Conservation (phyloP, 345 rosid species). For the Brassica incana region DNA sequence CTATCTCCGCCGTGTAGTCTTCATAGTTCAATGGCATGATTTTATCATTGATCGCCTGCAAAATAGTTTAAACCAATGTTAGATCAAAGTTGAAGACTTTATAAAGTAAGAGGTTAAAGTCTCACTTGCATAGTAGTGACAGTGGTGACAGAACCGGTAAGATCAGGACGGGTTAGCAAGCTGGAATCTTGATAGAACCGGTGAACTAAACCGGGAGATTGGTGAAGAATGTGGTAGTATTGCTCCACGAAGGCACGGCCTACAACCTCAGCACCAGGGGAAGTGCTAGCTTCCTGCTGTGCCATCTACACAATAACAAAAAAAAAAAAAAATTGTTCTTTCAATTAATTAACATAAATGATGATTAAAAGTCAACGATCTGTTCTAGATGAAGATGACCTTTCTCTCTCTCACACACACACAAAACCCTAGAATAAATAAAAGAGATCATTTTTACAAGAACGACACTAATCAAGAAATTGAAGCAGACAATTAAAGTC, state of each 20-base stretch:
- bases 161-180: conserved; percentile 64
- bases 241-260: conserved; percentile 78
- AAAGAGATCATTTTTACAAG: background rate
- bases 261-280: conserved; percentile 58
- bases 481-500: background rate
- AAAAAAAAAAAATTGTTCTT: background rate
- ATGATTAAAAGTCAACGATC: conserved; percentile 35
- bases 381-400: conserved; percentile 20
- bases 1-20: conserved; percentile 77
- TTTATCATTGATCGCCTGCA: conserved; percentile 45
- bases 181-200: conserved; percentile 78
- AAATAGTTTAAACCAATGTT: background rate
- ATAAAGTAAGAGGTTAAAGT: background rate
- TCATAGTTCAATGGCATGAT: conserved; percentile 55
- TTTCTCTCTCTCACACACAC: background rate
- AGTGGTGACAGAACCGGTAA: conserved; percentile 49
- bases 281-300: conserved; percentile 40
- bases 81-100: background rate
- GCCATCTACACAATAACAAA: conserved; percentile 35
- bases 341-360: background rate
- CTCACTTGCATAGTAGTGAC: conserved; percentile 78
- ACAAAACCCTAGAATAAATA: conserved; percentile 27
- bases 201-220: conserved; percentile 59
- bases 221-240: conserved; percentile 69
- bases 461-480: background rate